phyloP scores from a whole-genome alignment of 352 stramenopile species.

The Phytophthora foliorum region DNA sequence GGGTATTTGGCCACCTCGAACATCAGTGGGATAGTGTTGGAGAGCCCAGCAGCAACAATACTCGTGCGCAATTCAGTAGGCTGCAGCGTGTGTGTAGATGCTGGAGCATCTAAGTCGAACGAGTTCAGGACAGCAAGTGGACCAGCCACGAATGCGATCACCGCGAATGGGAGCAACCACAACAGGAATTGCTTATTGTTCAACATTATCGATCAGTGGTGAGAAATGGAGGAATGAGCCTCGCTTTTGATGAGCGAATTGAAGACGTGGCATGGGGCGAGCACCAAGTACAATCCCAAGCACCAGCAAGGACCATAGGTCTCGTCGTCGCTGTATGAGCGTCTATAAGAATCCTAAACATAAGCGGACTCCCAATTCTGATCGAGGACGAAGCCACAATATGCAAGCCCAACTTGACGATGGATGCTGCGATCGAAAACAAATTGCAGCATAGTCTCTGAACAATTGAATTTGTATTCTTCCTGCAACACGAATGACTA shows the following conservation, averaged over 20 bases:
- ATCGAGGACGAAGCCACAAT: conserved; percentile 23
- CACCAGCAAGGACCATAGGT: not conserved
- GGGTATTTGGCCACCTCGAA: conserved; percentile 27
- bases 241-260: conserved; percentile 4
- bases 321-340: not conserved
- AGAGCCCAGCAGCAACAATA: not conserved
- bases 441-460: not conserved
- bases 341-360: conserved; percentile 10
- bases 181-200: conserved; percentile 32
- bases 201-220: conserved; percentile 10
- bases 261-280: conserved; percentile 1
- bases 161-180: conserved; percentile 19
- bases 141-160: conserved; percentile 20
- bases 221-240: not conserved
- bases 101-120: conserved; percentile 17
- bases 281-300: not conserved
- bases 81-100: not conserved
- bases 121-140: conserved; percentile 26
- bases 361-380: conserved; percentile 12
- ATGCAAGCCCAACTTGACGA: not conserved
- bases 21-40: conserved; percentile 26
- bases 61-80: conserved; percentile 1
- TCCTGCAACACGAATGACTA: conserved; percentile 14
- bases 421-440: not conserved
- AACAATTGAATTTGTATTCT: conserved; percentile 1